Conservation (phyloP, 2,329 filamentous ascomycete genomes). For the Mariannaea sp. region DNA sequence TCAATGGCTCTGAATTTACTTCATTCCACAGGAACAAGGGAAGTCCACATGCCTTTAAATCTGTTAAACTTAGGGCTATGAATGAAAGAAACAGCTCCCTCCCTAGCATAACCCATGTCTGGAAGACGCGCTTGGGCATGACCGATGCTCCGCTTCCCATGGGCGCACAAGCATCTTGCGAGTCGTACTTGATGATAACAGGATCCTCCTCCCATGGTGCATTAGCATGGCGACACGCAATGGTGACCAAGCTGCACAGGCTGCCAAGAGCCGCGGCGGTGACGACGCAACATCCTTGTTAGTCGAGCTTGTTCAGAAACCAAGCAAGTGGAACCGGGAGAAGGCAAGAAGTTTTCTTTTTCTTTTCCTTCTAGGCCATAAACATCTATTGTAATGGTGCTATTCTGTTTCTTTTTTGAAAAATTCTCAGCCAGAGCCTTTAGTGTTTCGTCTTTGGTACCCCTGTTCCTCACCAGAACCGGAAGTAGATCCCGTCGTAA, state of each 20-base stretch:
- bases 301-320: conserved; percentile 14
- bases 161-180: conserved; percentile 14
- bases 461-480: conserved; percentile 17
- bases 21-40: background rate
- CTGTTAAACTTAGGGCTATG: conserved; percentile 6
- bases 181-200: conserved; percentile 16
- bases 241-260: conserved; percentile 25
- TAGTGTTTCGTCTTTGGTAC: background rate
- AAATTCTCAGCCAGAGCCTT: background rate
- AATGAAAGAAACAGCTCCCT: background rate
- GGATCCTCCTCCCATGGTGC: conserved; percentile 2
- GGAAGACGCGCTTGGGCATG: conserved; percentile 5
- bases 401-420: background rate
- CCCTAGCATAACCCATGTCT: conserved; percentile 12
- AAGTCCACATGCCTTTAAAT: conserved; percentile 14
- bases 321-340: conserved; percentile 14
- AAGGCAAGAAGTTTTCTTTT: conserved; percentile 7
- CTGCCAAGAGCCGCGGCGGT: conserved; percentile 30
- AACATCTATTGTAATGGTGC: background rate
- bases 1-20: background rate
- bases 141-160: conserved; percentile 2
- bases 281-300: conserved; percentile 34
- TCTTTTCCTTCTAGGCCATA: background rate
- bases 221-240: conserved; percentile 34
- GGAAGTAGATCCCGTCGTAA: conserved; percentile 13